A percentile compares a stretch with the other conserved stretches of the same genome.
Evolutionary conservation across 2,329 filamentous ascomycete species (phyloP).

Genomic region (Epichloe uncinata): DNA sequence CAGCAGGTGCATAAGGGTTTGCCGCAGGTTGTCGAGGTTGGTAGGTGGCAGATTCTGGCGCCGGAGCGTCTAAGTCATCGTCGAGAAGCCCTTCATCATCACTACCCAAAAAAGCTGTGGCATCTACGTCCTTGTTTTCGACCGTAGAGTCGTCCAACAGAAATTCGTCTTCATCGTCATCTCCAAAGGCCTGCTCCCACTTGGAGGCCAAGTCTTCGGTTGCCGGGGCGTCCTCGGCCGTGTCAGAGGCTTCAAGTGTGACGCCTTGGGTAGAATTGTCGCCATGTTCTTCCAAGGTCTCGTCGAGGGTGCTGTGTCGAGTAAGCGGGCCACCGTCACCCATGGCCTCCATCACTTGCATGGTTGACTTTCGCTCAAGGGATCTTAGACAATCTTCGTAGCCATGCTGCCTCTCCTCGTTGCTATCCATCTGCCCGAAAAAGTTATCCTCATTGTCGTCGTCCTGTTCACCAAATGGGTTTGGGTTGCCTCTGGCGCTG

Average conservation of each 20-base stretch:
- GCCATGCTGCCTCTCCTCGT: slow-evolving; percentile 12
- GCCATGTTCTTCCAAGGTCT: slow-evolving; percentile 16
- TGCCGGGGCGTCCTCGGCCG: slow-evolving; percentile 11
- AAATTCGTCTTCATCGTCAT: slow-evolving; percentile 57
- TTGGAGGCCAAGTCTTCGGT: slow-evolving; percentile 61
- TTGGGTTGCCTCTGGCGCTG: slow-evolving; percentile 12
- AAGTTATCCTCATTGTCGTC: slow-evolving; percentile 48
- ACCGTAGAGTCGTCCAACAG: slow-evolving; percentile 43
- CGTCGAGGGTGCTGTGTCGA: slow-evolving; percentile 19
- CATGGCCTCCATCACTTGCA: slow-evolving; percentile 44
- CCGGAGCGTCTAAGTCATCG: slow-evolving; percentile 47
- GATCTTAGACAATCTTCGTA: slow-evolving; percentile 12
- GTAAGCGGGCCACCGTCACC: slow-evolving; percentile 23
- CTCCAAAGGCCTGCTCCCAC: slow-evolving; percentile 71
- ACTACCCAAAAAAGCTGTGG: slow-evolving; percentile 58
- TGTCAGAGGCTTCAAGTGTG: neutral
- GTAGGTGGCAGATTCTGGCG: slow-evolving; percentile 11
- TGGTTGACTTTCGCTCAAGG: slow-evolving; percentile 57
- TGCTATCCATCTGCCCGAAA: slow-evolving; percentile 37
- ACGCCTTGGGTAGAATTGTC: slow-evolving; percentile 9
- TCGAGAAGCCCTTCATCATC: slow-evolving; percentile 71
- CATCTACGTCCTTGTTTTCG: slow-evolving; percentile 38
- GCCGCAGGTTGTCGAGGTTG: slow-evolving; percentile 5
- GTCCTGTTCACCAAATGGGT: slow-evolving; percentile 30
- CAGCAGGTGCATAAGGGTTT: slow-evolving; percentile 17